Base-by-base conservation (phyloP, 768 basidiomycete genomes). In the Exidia glandulosa region DNA sequence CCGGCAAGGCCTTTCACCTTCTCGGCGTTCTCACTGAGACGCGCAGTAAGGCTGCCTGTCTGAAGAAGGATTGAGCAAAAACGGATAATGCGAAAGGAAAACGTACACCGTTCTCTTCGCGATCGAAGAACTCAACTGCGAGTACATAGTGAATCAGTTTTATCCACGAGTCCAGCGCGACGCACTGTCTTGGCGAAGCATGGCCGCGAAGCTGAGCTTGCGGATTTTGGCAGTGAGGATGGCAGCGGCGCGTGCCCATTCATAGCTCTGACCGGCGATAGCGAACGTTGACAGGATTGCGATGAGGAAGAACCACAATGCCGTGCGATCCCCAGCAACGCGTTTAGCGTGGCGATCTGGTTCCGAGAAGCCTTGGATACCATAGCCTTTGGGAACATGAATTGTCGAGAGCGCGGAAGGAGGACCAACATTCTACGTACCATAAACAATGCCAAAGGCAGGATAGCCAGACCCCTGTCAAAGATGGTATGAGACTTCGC, bases 1-100 rank as follows among this genome's bases (percentile, higher is more conserved):
- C 92, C 94, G 59, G 90, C 89, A 55, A 94, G 76, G 67, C 93
- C 92, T 59, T 85, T 86, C 63, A 96, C 81, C 68, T 94, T 94
- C 66, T 94, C 89, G 2, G 94, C 87, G 67, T 90, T 86, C 60
- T 94, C 91, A 59, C 88, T 86, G 50, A 98, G 74, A 59, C 76
- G 77, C 0, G 88, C 80, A 2, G 91, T 94, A 58, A 97, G 76
- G 48, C 81, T 78, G 60, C 95, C 95, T 9, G 91, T 87, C 81
- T 86, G 66, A n/a, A n/a, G n/a, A 59, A 34, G 12, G 45, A 29
- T 57, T 33, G n/a, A 10, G 16, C 29, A 60, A 2, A 54, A 27
- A 25, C 6, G 29, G 13, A 25, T 72, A 72, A 33, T 45, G 31
- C 9, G 60, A 2, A 30, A 19, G 58, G 30, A 37, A 56, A 23